Evolutionary conservation across 163 green algal genomes (phyloP).

Genomic region (Volvox carteri): DNA sequence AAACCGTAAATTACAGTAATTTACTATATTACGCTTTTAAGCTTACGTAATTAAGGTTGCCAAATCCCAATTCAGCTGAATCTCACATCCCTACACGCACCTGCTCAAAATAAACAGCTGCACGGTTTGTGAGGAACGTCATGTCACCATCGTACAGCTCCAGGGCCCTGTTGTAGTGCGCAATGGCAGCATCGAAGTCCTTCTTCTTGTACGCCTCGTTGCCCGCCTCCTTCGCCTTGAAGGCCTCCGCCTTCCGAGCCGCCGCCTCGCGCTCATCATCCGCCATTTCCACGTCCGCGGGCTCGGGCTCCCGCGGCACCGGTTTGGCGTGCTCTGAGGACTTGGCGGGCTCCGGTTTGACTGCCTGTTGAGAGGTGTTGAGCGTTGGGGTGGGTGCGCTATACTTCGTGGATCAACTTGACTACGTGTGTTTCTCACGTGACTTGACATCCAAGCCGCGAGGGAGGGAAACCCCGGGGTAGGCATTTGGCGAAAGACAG

Average conservation of each 20-base stretch:
- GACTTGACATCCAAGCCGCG: no score
- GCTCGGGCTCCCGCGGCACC: conserved; percentile 30
- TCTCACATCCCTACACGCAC: conserved; percentile 10
- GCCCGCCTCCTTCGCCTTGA: conserved; percentile 89
- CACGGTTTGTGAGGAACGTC: conserved; percentile 97
- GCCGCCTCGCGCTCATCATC: conserved; percentile 67
- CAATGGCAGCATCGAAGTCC: conserved; percentile 92
- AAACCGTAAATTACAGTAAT: no score
- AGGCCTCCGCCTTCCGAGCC: conserved; percentile 75
- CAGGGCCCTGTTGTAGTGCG: conserved; percentile 91
- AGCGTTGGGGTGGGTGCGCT: no score
- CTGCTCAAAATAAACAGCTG: conserved; percentile 65
- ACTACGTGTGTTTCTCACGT: no score
- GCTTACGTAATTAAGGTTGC: no score
- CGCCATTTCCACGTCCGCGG: conserved; percentile 43
- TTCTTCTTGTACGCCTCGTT: conserved; percentile 97
- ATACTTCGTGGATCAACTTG: no score
- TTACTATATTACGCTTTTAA: no score
- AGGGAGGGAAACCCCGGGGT: no score
- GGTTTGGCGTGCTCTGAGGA: not conserved
- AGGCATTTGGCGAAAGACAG: no score
- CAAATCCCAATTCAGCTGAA: no score
- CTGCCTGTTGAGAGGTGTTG: conserved; percentile 19
- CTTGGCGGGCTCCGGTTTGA: not conserved
- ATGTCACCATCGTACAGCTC: conserved; percentile 94